Conservation (phyloP, 202 grass and related monocot species). For the Setaria italica region DNA sequence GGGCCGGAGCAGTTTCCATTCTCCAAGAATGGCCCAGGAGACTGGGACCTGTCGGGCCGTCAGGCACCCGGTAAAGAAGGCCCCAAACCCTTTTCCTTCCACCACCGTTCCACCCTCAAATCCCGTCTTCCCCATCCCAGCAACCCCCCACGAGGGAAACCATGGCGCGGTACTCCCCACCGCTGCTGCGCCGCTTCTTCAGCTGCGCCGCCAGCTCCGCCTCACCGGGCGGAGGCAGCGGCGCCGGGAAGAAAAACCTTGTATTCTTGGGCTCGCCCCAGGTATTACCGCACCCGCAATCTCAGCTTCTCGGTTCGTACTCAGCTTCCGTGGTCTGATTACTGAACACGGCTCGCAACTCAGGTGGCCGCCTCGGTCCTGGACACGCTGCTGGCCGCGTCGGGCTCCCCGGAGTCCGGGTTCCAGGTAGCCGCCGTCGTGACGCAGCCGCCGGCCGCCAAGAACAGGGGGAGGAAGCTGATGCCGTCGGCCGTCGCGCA, state of each 20-base stretch:
- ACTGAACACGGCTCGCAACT: conserved; percentile 13
- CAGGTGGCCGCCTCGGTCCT: conserved; percentile 83
- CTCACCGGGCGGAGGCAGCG: not conserved
- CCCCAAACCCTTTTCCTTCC: not conserved
- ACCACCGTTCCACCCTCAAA: conserved; percentile 1
- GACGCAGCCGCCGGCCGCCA: conserved; percentile 76
- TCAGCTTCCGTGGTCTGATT: conserved; percentile 12
- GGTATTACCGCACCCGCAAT: conserved; percentile 38
- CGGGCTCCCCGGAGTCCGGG: conserved; percentile 55
- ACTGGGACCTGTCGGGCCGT: not conserved
- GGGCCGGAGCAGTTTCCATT: not conserved
- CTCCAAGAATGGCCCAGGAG: not conserved
- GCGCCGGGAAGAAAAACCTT: conserved; percentile 63
- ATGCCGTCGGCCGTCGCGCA: conserved; percentile 78
- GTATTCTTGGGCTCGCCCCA: conserved; percentile 87
- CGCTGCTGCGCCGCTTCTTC: conserved; percentile 68
- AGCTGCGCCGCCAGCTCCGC: conserved; percentile 50
- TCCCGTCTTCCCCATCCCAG: conserved; percentile 3
- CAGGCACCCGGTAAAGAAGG: not conserved
- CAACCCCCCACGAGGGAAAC: not conserved
- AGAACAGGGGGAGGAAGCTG: conserved; percentile 77
- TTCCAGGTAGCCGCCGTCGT: conserved; percentile 78
- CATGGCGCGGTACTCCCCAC: conserved; percentile 53
- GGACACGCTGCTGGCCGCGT: conserved; percentile 62
- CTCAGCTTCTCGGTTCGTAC: not conserved